Evolutionary conservation across 2,329 filamentous ascomycete genomes (phyloP).

Genomic region (Arthrobotrys sphaeroides): DNA sequence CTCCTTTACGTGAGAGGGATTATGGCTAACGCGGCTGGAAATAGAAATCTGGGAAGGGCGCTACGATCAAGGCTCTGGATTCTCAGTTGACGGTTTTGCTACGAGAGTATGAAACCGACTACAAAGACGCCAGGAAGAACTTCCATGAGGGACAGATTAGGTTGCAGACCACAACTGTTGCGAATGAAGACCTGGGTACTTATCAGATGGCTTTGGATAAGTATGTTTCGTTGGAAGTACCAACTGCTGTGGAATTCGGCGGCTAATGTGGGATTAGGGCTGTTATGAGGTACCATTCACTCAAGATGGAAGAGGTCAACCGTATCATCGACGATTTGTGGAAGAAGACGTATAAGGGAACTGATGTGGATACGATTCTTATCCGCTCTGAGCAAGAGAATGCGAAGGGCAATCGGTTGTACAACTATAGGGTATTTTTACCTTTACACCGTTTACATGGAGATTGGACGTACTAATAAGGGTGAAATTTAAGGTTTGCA

Average conservation of each 20-base stretch:
- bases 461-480: background rate
- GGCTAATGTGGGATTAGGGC: slow-evolving; percentile 64
- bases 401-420: slow-evolving; percentile 77
- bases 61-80: slow-evolving; percentile 84
- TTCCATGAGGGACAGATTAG: slow-evolving; percentile 72
- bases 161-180: slow-evolving; percentile 81
- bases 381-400: slow-evolving; percentile 91
- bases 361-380: slow-evolving; percentile 94
- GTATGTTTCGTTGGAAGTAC: slow-evolving; percentile 55
- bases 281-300: slow-evolving; percentile 93
- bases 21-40: background rate
- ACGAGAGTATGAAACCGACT: slow-evolving; percentile 83
- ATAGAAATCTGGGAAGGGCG: slow-evolving; percentile 67
- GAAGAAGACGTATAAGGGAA: slow-evolving; percentile 95
- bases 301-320: slow-evolving; percentile 99
- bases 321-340: slow-evolving; percentile 94
- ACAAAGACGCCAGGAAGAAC: slow-evolving; percentile 79
- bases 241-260: too few species aligned
- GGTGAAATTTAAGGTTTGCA: slow-evolving; percentile 71
- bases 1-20: background rate
- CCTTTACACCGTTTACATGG: background rate
- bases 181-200: slow-evolving; percentile 85
- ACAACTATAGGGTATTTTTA: slow-evolving; percentile 81
- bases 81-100: slow-evolving; percentile 77
- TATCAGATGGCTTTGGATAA: slow-evolving; percentile 88